Conservation (phyloP, 176 grass and related monocot species). For the Phoenix dactylifera region DNA sequence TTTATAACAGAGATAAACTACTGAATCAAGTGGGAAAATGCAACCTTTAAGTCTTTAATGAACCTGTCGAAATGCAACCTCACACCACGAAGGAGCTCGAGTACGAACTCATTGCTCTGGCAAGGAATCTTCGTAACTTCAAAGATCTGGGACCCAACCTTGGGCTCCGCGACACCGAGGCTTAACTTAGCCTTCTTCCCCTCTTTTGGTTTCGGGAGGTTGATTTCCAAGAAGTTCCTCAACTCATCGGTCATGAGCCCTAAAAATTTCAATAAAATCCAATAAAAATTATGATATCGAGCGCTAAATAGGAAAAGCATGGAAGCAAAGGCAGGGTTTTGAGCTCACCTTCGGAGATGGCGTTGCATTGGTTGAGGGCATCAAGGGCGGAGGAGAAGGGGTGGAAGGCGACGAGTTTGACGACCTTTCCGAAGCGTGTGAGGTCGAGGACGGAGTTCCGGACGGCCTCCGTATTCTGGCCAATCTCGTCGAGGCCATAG, state of each 20-base stretch:
- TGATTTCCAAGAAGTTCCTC: constrained; percentile 79
- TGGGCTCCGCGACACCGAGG: constrained; percentile 66
- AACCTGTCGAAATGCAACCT: constrained; percentile 67
- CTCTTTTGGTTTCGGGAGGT: constrained; percentile 71
- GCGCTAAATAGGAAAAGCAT: no score
- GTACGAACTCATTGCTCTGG: constrained; percentile 78
- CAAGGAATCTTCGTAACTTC: constrained; percentile 71
- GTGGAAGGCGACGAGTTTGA: constrained; percentile 71
- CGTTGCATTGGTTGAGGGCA: constrained; percentile 85
- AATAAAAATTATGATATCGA: no score
- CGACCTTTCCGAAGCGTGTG: constrained; percentile 74
- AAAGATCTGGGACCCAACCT: constrained; percentile 78
- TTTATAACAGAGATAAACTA: no score
- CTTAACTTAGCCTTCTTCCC: constrained; percentile 87
- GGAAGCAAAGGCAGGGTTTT: neutral
- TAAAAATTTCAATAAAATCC: constrained; percentile 8
- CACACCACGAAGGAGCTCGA: constrained; percentile 61
- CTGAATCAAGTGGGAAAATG: neutral
- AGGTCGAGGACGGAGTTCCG: constrained; percentile 61
- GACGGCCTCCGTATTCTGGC: constrained; percentile 63
- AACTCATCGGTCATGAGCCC: constrained; percentile 82
- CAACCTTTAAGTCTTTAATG: constrained; percentile 76
- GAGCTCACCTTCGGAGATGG: constrained; percentile 57
- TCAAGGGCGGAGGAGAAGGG: constrained; percentile 74
- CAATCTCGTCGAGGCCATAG: constrained; percentile 71